phyloP scores from a whole-genome alignment of 176 grass and related monocot species.

The Oryza officinalis region DNA sequence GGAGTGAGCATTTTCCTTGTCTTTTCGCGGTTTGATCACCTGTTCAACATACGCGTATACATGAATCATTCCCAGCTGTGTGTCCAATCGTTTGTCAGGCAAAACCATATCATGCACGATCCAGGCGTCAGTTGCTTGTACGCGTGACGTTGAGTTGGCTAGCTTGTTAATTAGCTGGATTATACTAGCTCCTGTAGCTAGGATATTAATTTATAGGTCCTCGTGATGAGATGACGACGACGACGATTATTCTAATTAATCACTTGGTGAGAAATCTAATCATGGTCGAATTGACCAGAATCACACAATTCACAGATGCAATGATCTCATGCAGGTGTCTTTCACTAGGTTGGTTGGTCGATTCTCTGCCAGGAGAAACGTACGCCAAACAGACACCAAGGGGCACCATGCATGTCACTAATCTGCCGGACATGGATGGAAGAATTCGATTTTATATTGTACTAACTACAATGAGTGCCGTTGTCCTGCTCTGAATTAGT shows the following conservation, averaged over 20 bases:
- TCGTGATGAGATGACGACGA: neutral
- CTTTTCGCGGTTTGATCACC: no score
- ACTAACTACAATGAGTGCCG: neutral
- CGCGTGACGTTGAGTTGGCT: neutral
- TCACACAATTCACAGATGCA: neutral
- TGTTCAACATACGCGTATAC: no score
- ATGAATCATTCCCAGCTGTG: no score
- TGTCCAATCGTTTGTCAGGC: no score
- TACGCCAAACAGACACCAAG: neutral
- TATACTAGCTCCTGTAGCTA: neutral
- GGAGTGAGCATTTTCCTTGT: no score
- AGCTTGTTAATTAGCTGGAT: neutral
- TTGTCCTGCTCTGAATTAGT: neutral
- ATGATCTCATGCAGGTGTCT: neutral
- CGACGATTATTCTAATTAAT: neutral
- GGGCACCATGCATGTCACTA: neutral
- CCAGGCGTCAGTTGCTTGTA: neutral
- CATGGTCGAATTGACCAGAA: neutral
- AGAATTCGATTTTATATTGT: neutral
- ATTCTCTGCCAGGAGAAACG: neutral
- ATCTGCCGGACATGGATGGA: neutral
- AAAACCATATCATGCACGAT: neutral
- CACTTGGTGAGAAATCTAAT: neutral
- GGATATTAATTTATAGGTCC: neutral
- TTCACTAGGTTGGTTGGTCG: neutral